phyloP scores from a whole-genome alignment of 331 rosid species.

The Ulmus americana region DNA sequence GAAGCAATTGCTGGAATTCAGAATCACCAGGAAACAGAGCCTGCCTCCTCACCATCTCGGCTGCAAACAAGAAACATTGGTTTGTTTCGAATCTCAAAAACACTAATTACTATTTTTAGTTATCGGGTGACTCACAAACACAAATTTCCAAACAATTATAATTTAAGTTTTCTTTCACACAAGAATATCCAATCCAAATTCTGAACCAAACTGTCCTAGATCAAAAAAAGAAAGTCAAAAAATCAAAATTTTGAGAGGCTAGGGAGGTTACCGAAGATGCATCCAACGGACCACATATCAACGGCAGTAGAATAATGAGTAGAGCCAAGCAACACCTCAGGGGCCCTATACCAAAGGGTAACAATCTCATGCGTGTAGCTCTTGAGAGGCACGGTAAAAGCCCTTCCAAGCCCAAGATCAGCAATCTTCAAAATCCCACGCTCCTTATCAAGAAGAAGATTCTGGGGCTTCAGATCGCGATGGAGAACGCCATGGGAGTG shows the following conservation, averaged over 20 bases:
- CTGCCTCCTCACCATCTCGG: constrained; percentile 85
- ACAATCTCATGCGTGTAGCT: constrained; percentile 94
- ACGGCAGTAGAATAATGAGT: constrained; percentile 87
- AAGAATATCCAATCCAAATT: neutral
- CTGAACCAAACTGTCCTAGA: neutral
- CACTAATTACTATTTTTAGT: no score
- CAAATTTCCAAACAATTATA: no score
- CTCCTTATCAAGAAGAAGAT: constrained; percentile 62
- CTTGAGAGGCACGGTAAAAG: constrained; percentile 94
- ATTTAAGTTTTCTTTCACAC: no score
- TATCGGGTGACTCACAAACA: no score
- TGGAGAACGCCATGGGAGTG: constrained; percentile 92
- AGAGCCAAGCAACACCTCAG: constrained; percentile 85
- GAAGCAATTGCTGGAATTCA: constrained; percentile 82
- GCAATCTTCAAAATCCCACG: constrained; percentile 81
- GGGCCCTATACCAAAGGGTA: constrained; percentile 93
- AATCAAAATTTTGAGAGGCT: neutral
- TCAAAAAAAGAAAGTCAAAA: neutral
- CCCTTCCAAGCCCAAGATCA: constrained; percentile 81
- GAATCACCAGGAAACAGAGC: constrained; percentile 90
- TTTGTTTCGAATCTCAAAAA: no score
- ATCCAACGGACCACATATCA: constrained; percentile 97
- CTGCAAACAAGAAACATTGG: constrained; percentile 28
- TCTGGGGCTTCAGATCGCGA: constrained; percentile 93
- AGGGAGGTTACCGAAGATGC: constrained; percentile 58